Evolutionary conservation across 1,284 basidiomycete genomes (phyloP), one percentile per base, ranked within the genome.

Genomic region (Golubevia pallescens): DNA sequence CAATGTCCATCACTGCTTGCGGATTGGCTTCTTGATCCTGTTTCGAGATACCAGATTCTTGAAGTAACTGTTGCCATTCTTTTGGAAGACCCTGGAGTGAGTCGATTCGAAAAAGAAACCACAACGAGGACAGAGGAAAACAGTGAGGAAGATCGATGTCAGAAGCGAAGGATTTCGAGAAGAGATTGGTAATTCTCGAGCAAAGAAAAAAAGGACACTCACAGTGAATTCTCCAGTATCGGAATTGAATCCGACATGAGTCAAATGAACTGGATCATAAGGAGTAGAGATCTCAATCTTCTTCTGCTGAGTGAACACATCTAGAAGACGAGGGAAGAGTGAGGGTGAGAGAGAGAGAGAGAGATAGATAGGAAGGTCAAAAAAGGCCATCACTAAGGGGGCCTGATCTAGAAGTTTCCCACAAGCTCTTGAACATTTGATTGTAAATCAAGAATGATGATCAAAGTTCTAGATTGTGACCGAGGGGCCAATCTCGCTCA

Each of bases 211-310:
- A 64, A 20, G 19, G 13, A 10, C 38, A 66, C 63, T n/a, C 23
- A 67, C 60, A 2, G 83, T 86, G 69, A 87, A 99, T 87, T 99
- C 95, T 66, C 97, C 97, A 0, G 96, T 99, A 68, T 94, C 95
- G 38, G 94, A 94, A 87, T 99, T 97, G 90, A 98, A 99, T 69
- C 96, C 97, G 84, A 99, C 97, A 84, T 99, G 97, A 0, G 96
- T 99, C 75, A 99, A 91, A 87, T 99, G 97, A 52, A 99, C 95
- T n/a, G 97, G 97, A 86, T 99, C 97, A 86, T 97, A 99, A 0
- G 89, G 96, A 1, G 94, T 97, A 75, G 93, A 95, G 88, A 99
- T 99, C 87, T 97, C 94, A 19, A 92, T 92, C 54, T 93, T 90
- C 88, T 94, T 95, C 66, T 90, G 89, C 58, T 89, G 89, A 70